These are phyloP conservation scores for Solanum chacoense DNA, from an alignment of 305 asterid species.

Conservation along the genomic window DNA sequence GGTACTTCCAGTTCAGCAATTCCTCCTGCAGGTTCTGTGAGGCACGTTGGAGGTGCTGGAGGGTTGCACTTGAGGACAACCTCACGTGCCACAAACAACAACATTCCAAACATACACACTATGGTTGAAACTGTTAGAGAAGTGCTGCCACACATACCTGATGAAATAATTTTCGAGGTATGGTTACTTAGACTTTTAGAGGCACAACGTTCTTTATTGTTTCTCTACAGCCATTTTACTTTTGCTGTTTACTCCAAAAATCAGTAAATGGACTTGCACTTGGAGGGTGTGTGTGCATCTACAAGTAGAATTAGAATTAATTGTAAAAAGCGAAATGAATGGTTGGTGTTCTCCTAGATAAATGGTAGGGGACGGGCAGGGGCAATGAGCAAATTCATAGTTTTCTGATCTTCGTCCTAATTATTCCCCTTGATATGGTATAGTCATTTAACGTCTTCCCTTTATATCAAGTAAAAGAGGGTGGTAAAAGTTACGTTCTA, in stretches of 20 bases:
- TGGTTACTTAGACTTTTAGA: background rate
- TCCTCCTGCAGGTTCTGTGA: slow-evolving; percentile 30
- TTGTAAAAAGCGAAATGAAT: background rate
- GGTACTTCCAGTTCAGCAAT: slow-evolving; percentile 46
- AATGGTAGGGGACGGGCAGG: background rate
- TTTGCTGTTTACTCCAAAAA: background rate
- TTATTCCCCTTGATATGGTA: background rate
- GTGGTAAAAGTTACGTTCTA: background rate
- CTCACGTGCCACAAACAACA: slow-evolving; percentile 29
- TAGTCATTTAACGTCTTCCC: background rate
- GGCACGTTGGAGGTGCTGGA: slow-evolving; percentile 31
- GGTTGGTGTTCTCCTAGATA: background rate
- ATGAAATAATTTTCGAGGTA: slow-evolving; percentile 71
- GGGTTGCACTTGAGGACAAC: slow-evolving; percentile 39
- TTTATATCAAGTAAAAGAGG: background rate
- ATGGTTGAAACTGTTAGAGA: slow-evolving; percentile 81
- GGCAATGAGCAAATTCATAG: background rate
- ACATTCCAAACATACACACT: slow-evolving; percentile 43
- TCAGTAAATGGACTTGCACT: background rate
- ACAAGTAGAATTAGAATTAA: background rate
- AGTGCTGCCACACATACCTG: slow-evolving; percentile 76
- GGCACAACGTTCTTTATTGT: background rate
- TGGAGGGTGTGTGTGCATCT: background rate
- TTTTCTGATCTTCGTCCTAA: background rate
- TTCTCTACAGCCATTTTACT: background rate